Evolutionary conservation across 2,329 filamentous ascomycete genomes (phyloP), one percentile per base, ranked within the genome.

Genomic region (Fusarium decemcellulare): DNA sequence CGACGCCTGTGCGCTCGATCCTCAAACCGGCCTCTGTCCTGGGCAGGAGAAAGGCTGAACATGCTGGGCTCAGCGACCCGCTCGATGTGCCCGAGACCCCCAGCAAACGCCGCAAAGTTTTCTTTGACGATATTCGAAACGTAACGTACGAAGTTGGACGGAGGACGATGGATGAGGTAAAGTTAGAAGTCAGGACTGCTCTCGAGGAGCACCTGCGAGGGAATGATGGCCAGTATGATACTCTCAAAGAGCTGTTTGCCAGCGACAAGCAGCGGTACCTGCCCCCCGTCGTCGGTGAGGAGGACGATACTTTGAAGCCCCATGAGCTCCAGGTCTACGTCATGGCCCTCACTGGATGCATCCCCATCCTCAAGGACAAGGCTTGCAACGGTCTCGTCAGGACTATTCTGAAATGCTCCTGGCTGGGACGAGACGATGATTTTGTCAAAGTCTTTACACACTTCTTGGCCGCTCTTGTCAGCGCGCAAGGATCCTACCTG

Each of bases 401-500:
- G 70, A 84, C 83, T 53, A 82, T 92, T 9, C 80, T 92, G n/a
- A 81, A 83, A 56, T 90, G 87, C 75, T 86, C 87, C 36, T 92
- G 90, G 90, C 81, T 91, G 37, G 90, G 88, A 10, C 86, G 89
- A 60, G 89, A 91, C 65, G 86, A 89, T 30, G 82, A 85, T 37
- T 93, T 93, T 75, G 85, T 90, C 60, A 88, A 88, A 72, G 87
- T 89, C 54, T 94, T 93, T 76, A 85, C 87, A 59, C 86, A 90
- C 73, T 92, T 93, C 71, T 81, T 93, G 27, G 88, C 88, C 16
- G 89, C 90, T 39, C 83, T 99, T 47, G 90, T 94, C 55, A 97
- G 93, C 64, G 92, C 94, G 1, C 93, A 98, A 75, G 91, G 93
- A 46, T 90, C 89, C 14, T 97, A 93, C 79, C 87, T 97, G 36